phyloP scores from a whole-genome alignment of 1,139 yeast genomes.

The Meyerozyma athensensis region DNA sequence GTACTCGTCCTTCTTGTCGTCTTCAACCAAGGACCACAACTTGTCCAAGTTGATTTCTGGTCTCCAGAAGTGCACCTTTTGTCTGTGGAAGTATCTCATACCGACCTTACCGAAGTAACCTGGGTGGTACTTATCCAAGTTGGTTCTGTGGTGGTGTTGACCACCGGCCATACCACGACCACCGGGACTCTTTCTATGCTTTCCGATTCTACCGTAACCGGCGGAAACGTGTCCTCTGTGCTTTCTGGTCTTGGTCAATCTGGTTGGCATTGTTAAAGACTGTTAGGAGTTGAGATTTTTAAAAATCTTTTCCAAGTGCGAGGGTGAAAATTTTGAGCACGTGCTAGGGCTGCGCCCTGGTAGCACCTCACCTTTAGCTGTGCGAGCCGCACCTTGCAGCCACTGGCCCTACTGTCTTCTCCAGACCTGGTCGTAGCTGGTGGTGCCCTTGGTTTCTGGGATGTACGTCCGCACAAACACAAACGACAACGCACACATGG shows the following conservation, averaged over 20 bases:
- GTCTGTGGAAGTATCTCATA: conserved; percentile 99
- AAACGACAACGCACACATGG: conserved; percentile 46
- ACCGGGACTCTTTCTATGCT: conserved; percentile 99
- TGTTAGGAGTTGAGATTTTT: conserved; percentile 12
- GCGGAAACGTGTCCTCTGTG: conserved; percentile 99
- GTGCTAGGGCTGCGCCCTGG: conserved; percentile 8
- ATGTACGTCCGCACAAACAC: conserved; percentile 44
- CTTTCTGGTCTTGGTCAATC: conserved; percentile 99
- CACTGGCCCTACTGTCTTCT: conserved; percentile 9
- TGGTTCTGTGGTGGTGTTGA: conserved; percentile 99
- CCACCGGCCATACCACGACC: conserved; percentile 99
- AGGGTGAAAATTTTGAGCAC: conserved; percentile 5
- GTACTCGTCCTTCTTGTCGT: conserved; percentile 93
- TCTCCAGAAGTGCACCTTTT: conserved; percentile 93
- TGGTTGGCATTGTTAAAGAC: conserved; percentile 82
- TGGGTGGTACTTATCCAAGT: conserved; percentile 99
- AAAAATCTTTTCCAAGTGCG: conserved; percentile 13
- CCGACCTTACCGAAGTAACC: conserved; percentile 99
- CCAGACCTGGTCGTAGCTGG: conserved; percentile 62
- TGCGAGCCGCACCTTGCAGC: conserved; percentile 1
- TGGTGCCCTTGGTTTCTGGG: conserved; percentile 79
- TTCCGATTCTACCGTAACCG: conserved; percentile 98
- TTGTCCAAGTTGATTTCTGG: conserved; percentile 98
- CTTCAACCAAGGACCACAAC: conserved; percentile 96
- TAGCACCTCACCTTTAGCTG: not conserved